Percentiles rank a stretch among this genome's conserved stretches.
Evolutionary conservation across 495 filamentous ascomycete species (phyloP).

Genomic region (Letharia lupina): DNA sequence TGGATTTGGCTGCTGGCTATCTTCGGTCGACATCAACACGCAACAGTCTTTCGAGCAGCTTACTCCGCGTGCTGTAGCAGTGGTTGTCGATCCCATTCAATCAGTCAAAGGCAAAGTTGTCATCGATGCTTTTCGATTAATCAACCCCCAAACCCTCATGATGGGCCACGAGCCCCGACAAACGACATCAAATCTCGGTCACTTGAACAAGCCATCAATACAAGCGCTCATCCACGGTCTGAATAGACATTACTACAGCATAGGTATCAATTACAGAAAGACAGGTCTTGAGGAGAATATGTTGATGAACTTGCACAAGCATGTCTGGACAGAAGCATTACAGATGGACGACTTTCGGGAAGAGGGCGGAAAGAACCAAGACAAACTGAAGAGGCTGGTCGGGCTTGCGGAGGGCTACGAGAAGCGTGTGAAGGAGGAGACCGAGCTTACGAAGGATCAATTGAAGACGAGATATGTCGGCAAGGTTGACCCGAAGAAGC

Average conservation of each 20-base stretch:
- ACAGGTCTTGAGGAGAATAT: constrained; percentile 98
- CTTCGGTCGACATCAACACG: constrained; percentile 97
- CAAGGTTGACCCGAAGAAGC: constrained; percentile 98
- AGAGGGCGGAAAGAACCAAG: constrained; percentile 75
- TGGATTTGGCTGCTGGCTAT: constrained; percentile 98
- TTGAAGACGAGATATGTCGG: constrained; percentile 98
- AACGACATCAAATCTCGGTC: constrained; percentile 93
- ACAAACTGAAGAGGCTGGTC: constrained; percentile 79
- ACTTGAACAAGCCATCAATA: constrained; percentile 97
- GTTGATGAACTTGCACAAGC: constrained; percentile 99
- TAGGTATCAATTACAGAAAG: constrained; percentile 96
- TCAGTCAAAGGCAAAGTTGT: constrained; percentile 99
- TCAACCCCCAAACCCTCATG: constrained; percentile 97
- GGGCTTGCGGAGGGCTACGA: constrained; percentile 90
- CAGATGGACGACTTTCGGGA: constrained; percentile 93
- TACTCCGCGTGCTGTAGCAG: constrained; percentile 88
- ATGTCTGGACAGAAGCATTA: constrained; percentile 95
- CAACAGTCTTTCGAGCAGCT: constrained; percentile 99
- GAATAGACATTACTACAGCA: constrained; percentile 98
- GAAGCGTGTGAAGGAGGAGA: constrained; percentile 97
- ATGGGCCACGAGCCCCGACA: constrained; percentile 97
- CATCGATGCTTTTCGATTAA: constrained; percentile 97
- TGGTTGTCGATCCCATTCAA: constrained; percentile 97
- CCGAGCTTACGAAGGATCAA: constrained; percentile 91
- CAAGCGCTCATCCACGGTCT: constrained; percentile 98